Evolutionary conservation across 108 stramenopile genomes (phyloP), one percentile per base, ranked within the genome.

Genomic region (Schizochytrium sp.): DNA sequence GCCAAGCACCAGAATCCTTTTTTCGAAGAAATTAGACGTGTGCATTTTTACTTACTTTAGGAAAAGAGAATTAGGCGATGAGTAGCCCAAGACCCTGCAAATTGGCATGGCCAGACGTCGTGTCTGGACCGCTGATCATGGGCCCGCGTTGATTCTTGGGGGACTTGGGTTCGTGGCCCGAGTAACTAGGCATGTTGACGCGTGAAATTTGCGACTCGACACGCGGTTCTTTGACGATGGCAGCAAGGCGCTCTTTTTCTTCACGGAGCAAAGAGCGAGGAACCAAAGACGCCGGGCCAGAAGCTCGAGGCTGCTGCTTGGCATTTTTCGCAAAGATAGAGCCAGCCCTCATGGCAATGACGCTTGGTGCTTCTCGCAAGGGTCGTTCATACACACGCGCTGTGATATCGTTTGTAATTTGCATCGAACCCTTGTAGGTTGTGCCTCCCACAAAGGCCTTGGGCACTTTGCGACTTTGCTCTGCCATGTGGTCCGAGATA

Each of bases 31-130:
- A 34, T 34, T 34, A 34, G 34, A 34, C 34, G 34, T 34, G 34
- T 34, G 34, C 34, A 2, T 34, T 34, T 34, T 34, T 34, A 34
- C 34, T 0, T 34, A 34, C 34, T 34, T 34, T 34, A 34, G 34
- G 34, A 34, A 34, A 34, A 34, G 34, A 47, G 51, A 45, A 45
- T 18, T 69, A 69, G 6, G 63, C 63, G 41, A 53, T 47, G 10
- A 83, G 45, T 6, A 53, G 48, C 43, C 76, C 76, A 34, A 83
- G 76, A 23, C 76, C 76, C 51, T 83, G 48, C 6, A 83, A 23
- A 34, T 83, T 83, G 12, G 76, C 76, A 83, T 53, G 76, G 76
- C 76, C 76, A 83, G 76, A 6, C 10, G 76, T 83, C 45, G 76
- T 83, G n/a, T 83, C 76, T 47, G 76, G 63, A 23, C 63, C 63